Evolutionary conservation across 1,284 basidiomycete species (phyloP), one percentile per base, ranked within the genome.

Genomic region (Apiotrichum laibachii): DNA sequence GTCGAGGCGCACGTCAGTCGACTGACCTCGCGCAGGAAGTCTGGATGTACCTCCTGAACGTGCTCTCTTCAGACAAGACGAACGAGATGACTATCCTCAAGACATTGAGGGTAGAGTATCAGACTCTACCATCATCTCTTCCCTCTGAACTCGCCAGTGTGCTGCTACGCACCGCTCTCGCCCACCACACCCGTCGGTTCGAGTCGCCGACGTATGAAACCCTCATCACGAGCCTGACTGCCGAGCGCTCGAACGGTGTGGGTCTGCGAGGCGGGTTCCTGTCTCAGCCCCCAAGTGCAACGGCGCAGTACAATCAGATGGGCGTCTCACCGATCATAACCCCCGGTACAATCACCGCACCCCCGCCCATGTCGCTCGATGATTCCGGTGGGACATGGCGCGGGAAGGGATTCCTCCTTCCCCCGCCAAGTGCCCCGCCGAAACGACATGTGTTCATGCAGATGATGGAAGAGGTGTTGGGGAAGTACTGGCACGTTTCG

Each of bases 11-110:
- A 31, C 26, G 5, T 2, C 16, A 8, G 11, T 19, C 42, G 13
- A 50, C 35, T 26, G 22, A 31, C 26, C 7, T 7, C 7, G 26
- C 26, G 11, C 60, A 77, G 72, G 76, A 78, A 67, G 76, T 77
- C 11, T 78, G 76, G 76, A 67, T 78, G 67, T 78, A 78, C 56
- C 75, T 78, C n/a, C 72, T 78, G 35, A 62, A 64, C 43, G 73
- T 77, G 3, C 62, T 78, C 5, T 68, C 68, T 5, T 60, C 68
- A 4, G 74, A 78, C 61, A 76, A 75, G 65, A 77, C 76, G 9
- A 61, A 70, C 34, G 76, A 77, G 60, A 72, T 75, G 50, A 71
- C 72, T 10, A 67, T 69, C 4, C 65, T 76, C 50, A 63, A 72
- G 43, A 59, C 66, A 9, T 66, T 77, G 13, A 63, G 66, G 11